Conservation (phyloP, 805 yeast genomes). For the Monosporozyma yasuniensis region DNA sequence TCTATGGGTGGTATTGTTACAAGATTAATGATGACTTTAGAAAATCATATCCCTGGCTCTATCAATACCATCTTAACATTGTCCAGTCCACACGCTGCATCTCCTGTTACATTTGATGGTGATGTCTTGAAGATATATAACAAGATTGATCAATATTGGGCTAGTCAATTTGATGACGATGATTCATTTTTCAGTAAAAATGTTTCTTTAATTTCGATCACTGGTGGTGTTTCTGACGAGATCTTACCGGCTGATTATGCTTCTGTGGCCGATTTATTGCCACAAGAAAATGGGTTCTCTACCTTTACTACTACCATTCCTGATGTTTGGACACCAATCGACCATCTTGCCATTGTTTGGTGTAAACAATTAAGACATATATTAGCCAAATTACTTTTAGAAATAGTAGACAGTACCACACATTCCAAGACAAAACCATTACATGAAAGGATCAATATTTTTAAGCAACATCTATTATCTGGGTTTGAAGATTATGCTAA, state of each 20-base stretch:
- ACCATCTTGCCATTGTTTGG: constrained; percentile 95
- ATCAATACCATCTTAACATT: constrained; percentile 78
- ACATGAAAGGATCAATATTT: constrained; percentile 47
- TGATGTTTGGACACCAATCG: constrained; percentile 86
- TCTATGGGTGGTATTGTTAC: constrained; percentile 98
- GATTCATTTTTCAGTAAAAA: constrained; percentile 29
- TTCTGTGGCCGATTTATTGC: constrained; percentile 59
- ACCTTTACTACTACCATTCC: constrained; percentile 83
- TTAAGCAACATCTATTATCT: constrained; percentile 38
- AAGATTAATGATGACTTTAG: constrained; percentile 69
- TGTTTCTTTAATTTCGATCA: constrained; percentile 69
- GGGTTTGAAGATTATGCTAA: constrained; percentile 45
- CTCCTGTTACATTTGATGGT: constrained; percentile 91
- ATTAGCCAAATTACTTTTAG: constrained; percentile 51
- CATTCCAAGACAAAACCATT: constrained; percentile 46
- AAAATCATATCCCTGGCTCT: constrained; percentile 62
- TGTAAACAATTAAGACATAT: constrained; percentile 74
- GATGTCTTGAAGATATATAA: constrained; percentile 70
- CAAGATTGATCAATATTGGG: constrained; percentile 73
- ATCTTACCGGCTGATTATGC: constrained; percentile 89
- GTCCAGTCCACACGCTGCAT: constrained; percentile 85
- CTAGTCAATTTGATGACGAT: constrained; percentile 40
- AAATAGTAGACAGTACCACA: constrained; percentile 42
- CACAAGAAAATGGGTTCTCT: constrained; percentile 69
- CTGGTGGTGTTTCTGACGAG: constrained; percentile 78